phyloP scores from a whole-genome alignment of 1,139 yeast genomes.

The Yamadazyma triangularis region DNA sequence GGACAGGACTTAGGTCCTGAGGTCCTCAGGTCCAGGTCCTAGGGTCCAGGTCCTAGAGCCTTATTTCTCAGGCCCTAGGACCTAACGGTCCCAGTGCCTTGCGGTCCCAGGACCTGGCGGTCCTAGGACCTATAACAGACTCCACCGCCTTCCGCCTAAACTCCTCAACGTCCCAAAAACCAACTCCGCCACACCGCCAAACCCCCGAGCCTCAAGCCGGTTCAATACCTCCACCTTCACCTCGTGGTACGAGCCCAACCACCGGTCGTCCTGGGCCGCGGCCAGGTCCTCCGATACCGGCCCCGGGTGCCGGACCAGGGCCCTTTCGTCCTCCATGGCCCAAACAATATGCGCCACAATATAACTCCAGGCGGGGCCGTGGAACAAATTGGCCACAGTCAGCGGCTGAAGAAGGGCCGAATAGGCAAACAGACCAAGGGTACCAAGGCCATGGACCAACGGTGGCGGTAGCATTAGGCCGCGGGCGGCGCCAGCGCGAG shows the following conservation, averaged over 20 bases:
- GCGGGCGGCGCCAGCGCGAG: too few relatives aligned
- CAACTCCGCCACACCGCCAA: conserved; percentile 40
- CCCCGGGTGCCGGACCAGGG: conserved; percentile 38
- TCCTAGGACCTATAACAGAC: too few relatives aligned
- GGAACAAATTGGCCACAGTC: conserved; percentile 47
- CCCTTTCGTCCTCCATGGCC: conserved; percentile 40
- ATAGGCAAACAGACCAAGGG: conserved; percentile 24
- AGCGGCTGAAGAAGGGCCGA: conserved; percentile 20
- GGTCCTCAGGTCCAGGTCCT: too few relatives aligned
- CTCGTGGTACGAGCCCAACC: conserved; percentile 29
- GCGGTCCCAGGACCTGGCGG: too few relatives aligned
- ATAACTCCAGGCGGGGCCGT: conserved; percentile 51
- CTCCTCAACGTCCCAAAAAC: conserved; percentile 45
- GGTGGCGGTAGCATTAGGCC: conserved; percentile 1
- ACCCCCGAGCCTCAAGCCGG: conserved; percentile 32
- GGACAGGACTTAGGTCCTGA: too few relatives aligned
- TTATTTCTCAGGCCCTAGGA: too few relatives aligned
- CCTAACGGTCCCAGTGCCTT: too few relatives aligned
- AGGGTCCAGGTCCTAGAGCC: too few relatives aligned
- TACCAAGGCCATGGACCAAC: conserved; percentile 32
- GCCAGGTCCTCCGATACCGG: conserved; percentile 38
- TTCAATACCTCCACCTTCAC: conserved; percentile 35
- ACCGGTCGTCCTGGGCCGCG: conserved; percentile 22
- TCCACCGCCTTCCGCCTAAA: conserved; percentile 14
- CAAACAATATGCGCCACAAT: conserved; percentile 42